Conservation (phyloP, 345 rosid genomes). For the Dovyalis caffra region DNA sequence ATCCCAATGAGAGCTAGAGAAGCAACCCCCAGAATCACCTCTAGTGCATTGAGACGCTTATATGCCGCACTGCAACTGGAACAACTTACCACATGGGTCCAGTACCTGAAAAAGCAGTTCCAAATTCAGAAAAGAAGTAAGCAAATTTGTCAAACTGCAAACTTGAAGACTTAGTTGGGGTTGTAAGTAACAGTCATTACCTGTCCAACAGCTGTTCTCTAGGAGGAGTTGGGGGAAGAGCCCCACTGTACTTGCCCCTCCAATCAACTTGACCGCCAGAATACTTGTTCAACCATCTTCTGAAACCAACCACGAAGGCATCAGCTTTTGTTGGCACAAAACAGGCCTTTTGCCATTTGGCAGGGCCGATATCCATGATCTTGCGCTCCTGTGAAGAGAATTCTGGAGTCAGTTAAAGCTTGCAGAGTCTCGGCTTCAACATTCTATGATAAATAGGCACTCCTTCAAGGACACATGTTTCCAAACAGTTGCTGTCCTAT, state of each 20-base stretch:
- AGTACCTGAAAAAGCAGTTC: not conserved
- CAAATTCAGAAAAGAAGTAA: not conserved
- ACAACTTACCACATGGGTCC: not conserved
- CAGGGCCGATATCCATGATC: conserved; percentile 59
- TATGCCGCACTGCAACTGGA: not conserved
- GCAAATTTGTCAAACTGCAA: not conserved
- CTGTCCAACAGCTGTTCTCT: conserved; percentile 80
- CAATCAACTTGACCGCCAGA: conserved; percentile 65
- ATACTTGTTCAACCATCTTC: conserved; percentile 76
- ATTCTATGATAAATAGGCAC: not conserved
- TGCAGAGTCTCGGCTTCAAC: not conserved
- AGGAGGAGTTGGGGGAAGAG: conserved; percentile 70
- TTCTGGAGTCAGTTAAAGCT: not conserved
- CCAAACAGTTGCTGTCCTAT: not conserved
- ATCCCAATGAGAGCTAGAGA: conserved; percentile 53
- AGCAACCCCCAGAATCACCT: conserved; percentile 54
- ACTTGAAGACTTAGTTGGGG: not conserved
- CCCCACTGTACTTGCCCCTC: conserved; percentile 62
- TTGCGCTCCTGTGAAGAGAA: conserved; percentile 60
- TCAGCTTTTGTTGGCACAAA: conserved; percentile 83
- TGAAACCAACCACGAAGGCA: conserved; percentile 66
- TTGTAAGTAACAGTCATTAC: conserved; percentile 21
- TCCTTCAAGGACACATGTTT: not conserved
- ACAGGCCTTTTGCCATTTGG: conserved; percentile 86
- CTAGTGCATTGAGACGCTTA: conserved; percentile 9